A percentile compares a stretch with the other conserved stretches of the same genome.
Evolutionary conservation across 2,329 filamentous ascomycete species (phyloP).

Genomic region (Tolypocladium pustulatum): DNA sequence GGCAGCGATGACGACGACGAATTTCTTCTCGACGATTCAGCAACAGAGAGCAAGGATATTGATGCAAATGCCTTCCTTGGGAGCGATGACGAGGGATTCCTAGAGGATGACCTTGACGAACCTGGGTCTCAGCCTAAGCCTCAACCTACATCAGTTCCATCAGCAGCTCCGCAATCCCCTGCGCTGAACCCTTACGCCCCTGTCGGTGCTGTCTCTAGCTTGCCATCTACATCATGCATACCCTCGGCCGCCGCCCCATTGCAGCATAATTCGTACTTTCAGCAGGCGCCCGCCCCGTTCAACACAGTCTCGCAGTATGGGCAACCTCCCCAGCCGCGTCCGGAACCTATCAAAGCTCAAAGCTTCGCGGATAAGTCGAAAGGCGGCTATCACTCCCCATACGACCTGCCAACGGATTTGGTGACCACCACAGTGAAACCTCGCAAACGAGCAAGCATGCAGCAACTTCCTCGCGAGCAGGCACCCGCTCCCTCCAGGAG

Average conservation of each 20-base stretch:
- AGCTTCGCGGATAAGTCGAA: constrained; percentile 89
- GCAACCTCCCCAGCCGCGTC: constrained; percentile 23
- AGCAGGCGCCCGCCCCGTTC: constrained; percentile 12
- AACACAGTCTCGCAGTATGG: constrained; percentile 24
- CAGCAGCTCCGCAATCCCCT: constrained; percentile 2
- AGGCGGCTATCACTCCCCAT: constrained; percentile 86
- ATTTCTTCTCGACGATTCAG: constrained; percentile 49
- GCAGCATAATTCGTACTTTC: constrained; percentile 12
- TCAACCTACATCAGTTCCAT: constrained; percentile 5
- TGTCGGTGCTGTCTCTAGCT: constrained; percentile 7
- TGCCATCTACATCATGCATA: constrained; percentile 11
- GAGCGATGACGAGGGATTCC: constrained; percentile 77
- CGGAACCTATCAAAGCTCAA: constrained; percentile 50
- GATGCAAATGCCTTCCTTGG: constrained; percentile 60
- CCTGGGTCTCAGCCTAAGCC: constrained; percentile 18
- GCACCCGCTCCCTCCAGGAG: constrained; percentile 48
- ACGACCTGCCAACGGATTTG: constrained; percentile 87
- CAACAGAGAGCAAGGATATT: constrained; percentile 31
- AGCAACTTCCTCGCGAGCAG: constrained; percentile 35
- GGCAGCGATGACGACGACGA: constrained; percentile 63
- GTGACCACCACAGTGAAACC: constrained; percentile 44
- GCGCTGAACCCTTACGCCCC: constrained; percentile 16
- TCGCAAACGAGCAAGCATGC: constrained; percentile 52
- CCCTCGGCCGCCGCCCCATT: constrained; percentile 7
- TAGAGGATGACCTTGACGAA: constrained; percentile 54